Conservation (phyloP, 768 basidiomycete genomes). For the Suillus paluster region DNA sequence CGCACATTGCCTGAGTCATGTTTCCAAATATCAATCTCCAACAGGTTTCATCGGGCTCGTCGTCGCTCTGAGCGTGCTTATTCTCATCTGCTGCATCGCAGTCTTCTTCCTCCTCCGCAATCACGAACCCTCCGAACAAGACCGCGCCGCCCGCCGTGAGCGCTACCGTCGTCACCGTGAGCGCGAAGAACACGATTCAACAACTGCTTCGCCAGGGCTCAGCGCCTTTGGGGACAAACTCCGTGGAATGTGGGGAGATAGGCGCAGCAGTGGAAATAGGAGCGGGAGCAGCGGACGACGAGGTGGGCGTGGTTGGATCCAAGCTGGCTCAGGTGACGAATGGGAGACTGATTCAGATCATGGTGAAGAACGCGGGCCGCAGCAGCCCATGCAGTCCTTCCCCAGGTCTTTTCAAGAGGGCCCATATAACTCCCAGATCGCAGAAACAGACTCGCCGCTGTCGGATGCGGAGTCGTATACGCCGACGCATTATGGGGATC, state of each 20-base stretch:
- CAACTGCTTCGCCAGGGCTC: conserved; percentile 16
- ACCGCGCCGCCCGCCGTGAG: conserved; percentile 40
- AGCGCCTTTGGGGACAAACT: conserved; percentile 33
- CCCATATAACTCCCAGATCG: conserved; percentile 9
- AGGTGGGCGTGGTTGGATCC: conserved; percentile 52
- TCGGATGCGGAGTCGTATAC: conserved; percentile 26
- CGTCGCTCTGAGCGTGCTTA: conserved; percentile 55
- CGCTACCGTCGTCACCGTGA: conserved; percentile 34
- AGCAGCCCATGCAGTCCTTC: conserved; percentile 1
- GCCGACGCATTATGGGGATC: conserved; percentile 20
- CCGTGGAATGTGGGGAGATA: conserved; percentile 22
- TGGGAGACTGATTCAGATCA: conserved; percentile 43
- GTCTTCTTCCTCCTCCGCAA: conserved; percentile 61
- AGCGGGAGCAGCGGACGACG: conserved; percentile 23
- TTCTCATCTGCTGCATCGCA: conserved; percentile 55
- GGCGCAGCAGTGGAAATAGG: conserved; percentile 23
- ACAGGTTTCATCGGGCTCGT: conserved; percentile 66
- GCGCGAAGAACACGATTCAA: conserved; percentile 27
- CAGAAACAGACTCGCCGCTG: conserved; percentile 28
- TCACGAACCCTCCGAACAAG: conserved; percentile 47
- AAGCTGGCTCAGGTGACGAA: conserved; percentile 52
- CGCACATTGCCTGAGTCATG: neutral
- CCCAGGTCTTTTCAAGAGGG: conserved; percentile 7
- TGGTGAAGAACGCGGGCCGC: conserved; percentile 9
- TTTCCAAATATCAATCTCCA: conserved; percentile 10